Base-by-base conservation (phyloP, 495 filamentous ascomycete genomes). In the Lichina pygmaea region DNA sequence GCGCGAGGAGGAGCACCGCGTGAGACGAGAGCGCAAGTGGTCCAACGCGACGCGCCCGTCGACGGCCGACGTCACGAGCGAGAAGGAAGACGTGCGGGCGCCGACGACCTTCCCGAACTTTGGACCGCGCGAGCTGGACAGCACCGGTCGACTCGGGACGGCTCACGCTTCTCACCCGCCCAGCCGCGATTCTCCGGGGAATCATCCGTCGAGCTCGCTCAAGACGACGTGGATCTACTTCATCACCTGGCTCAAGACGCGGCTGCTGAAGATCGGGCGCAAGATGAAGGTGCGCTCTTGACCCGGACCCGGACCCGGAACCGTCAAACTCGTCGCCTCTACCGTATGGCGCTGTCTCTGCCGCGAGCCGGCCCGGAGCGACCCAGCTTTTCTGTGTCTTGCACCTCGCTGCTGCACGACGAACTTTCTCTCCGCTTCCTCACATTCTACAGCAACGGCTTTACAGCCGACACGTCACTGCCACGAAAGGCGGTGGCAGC, bases 221-320 rank as follows among this genome's bases (percentile, higher is more conserved):
- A 62, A 60, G 43, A 64, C 58, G 48, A 60, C 56, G 2, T 67
- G 63, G 64, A 56, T 65, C 46, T 56, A 60, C 17, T 67, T 66
- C 48, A 54, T 66, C 48, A 66, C 62, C 0, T 67, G 64, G 64
- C 52, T 65, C 47, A 57, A 60, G 38, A 66, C 63, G 33, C 57
- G 62, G 41, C 49, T 66, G 11, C 66, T 65, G 46, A 66, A 66
- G 44, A 49, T 66, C 36, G 53, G 59, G 16, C 57, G 63, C 42
- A 63, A 55, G 46, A 46, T 65, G 4, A 24, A 24, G 24, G 24
- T 24, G 24, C 24, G 24, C 24, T 24, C 24, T 24, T 24, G 24
- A 24, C 24, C 24, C 24, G 4, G 24, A 4, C 24, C 4, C 24
- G 24, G 24, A 24, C 24, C 4, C 24, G 24, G 24, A 24, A 1